Evolutionary conservation across 1,139 yeast genomes (phyloP).

Genomic region (Nakaseomyces bracarensis): DNA sequence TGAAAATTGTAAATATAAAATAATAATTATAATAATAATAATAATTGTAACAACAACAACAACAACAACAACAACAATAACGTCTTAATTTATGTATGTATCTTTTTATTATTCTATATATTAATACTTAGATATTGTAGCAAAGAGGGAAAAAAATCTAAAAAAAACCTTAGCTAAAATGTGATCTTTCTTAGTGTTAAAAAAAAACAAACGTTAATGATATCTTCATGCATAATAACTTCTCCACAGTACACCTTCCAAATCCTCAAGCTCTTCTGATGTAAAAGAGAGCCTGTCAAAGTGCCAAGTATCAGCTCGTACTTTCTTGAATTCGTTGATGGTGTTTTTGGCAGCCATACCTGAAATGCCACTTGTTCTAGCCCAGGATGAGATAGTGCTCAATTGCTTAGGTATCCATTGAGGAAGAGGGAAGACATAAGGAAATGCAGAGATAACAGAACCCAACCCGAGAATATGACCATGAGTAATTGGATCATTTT

Average conservation of each 20-base stretch:
- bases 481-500: slow-evolving; percentile 52
- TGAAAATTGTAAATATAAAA: no score
- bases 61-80: no score
- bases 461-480: slow-evolving; percentile 69
- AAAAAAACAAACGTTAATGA: neutral
- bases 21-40: neutral
- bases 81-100: no score
- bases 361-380: slow-evolving; percentile 59
- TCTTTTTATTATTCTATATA: no score
- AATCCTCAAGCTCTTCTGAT: slow-evolving; percentile 73
- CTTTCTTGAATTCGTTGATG: slow-evolving; percentile 79
- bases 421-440: slow-evolving; percentile 89
- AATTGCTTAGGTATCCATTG: slow-evolving; percentile 76
- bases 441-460: slow-evolving; percentile 81
- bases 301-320: slow-evolving; percentile 96
- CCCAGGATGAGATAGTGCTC: slow-evolving; percentile 58
- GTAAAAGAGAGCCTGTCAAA: slow-evolving; percentile 72
- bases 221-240: slow-evolving; percentile 66
- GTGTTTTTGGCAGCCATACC: slow-evolving; percentile 81
- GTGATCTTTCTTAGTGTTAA: no score
- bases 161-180: no score
- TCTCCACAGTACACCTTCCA: slow-evolving; percentile 91
- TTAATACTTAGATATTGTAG: no score
- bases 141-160: no score
- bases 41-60: no score